Evolutionary conservation across 345 rosid species (phyloP).

Genomic region (Hibiscus tridactylites): DNA sequence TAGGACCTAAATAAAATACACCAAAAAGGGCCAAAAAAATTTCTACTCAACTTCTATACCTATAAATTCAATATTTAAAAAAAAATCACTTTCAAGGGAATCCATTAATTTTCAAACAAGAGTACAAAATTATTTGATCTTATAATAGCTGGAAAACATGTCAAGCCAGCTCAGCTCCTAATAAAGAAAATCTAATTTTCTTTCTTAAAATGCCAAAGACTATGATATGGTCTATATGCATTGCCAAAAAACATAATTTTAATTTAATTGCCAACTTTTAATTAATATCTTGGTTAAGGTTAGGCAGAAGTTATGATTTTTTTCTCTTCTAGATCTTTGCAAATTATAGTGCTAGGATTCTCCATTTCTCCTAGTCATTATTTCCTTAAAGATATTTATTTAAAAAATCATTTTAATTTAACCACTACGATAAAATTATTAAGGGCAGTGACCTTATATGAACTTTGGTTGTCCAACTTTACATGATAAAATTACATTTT

Average conservation of each 20-base stretch:
- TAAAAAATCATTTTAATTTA: background rate
- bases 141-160: conserved; percentile 5
- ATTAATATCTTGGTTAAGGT: background rate
- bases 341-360: background rate
- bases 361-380: background rate
- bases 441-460: no score
- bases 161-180: background rate
- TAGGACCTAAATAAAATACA: no score
- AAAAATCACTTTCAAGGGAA: background rate
- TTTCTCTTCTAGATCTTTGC: background rate
- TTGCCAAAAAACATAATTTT: background rate
- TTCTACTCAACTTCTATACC: no score
- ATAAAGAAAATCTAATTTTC: background rate
- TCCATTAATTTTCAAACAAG: background rate
- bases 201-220: background rate
- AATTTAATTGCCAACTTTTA: background rate
- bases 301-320: background rate
- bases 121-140: background rate
- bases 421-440: no score
- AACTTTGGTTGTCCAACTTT: no score
- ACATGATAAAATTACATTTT: no score
- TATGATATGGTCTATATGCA: no score
- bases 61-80: no score
- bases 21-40: no score
- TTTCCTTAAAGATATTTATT: background rate